These are phyloP conservation scores for Lasiodiplodia theobromae DNA, from an alignment of 2,329 filamentous ascomycete genomes.

Conservation along the genomic window DNA sequence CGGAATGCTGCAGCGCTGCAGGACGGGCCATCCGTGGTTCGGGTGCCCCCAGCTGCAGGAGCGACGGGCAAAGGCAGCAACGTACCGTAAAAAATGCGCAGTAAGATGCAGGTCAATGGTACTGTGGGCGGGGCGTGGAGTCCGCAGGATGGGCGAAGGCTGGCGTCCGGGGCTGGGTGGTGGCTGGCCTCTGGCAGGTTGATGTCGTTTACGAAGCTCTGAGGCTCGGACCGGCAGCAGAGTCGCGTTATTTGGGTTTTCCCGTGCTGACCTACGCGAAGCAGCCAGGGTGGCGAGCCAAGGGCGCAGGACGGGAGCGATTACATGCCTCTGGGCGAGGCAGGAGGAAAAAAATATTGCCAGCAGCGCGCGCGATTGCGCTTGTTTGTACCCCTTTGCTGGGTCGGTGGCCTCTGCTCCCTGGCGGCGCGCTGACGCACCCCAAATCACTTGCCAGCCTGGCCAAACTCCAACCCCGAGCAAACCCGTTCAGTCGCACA, in stretches of 20 bases:
- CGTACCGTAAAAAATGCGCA: slow-evolving; percentile 31
- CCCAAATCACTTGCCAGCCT: not conserved
- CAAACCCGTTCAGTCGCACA: not conserved
- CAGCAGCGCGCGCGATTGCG: not conserved
- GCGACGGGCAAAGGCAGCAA: slow-evolving; percentile 37
- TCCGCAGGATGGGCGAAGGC: not conserved
- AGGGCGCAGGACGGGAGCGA: slow-evolving; percentile 18
- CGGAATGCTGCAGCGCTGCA: slow-evolving; percentile 40
- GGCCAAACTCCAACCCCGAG: not conserved
- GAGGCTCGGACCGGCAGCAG: slow-evolving; percentile 29
- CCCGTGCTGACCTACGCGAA: slow-evolving; percentile 27
- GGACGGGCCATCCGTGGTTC: slow-evolving; percentile 41
- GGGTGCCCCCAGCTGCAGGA: slow-evolving; percentile 15
- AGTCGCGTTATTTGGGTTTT: slow-evolving; percentile 30
- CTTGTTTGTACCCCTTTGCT: slow-evolving; percentile 4
- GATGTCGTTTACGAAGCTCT: slow-evolving; percentile 28
- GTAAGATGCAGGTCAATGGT: slow-evolving; percentile 34
- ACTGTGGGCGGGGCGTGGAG: not conserved
- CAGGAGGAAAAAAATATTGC: slow-evolving; percentile 16
- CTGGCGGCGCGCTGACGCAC: slow-evolving; percentile 2
- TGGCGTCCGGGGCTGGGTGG: slow-evolving; percentile 17
- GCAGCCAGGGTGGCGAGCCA: slow-evolving; percentile 24
- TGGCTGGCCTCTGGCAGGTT: slow-evolving; percentile 7
- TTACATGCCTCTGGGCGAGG: not conserved
- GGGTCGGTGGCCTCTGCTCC: slow-evolving; percentile 6